Evolutionary conservation across 176 grass and related monocot species (phyloP).

Genomic region (sorghum (Sorghum bicolor)): DNA sequence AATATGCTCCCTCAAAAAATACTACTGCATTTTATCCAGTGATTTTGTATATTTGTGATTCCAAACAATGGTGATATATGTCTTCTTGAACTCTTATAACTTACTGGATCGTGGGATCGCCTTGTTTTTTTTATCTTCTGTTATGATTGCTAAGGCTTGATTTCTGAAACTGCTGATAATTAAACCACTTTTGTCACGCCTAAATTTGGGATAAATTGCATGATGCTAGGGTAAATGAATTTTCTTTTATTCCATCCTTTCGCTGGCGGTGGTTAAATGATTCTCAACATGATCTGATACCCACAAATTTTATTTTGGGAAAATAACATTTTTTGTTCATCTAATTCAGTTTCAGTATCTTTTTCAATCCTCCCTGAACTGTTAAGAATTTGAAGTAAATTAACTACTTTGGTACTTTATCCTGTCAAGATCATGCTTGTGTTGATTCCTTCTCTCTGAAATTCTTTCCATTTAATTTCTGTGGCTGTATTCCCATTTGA

Average conservation of each 20-base stretch:
- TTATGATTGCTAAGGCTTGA: background rate
- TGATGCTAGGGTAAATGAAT: background rate
- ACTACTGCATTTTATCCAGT: background rate
- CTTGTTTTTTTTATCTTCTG: background rate
- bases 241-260: background rate
- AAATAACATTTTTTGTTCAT: background rate
- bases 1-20: background rate
- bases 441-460: background rate
- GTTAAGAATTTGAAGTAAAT: conserved; percentile 1
- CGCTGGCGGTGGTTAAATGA: background rate
- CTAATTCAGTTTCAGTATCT: background rate
- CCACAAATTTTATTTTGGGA: background rate
- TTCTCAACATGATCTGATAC: background rate
- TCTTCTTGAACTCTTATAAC: background rate
- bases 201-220: background rate
- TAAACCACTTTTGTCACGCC: background rate
- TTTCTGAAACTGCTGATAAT: background rate
- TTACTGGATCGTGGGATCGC: background rate
- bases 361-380: background rate
- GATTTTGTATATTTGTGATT: conserved; percentile 8
- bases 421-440: background rate
- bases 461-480: background rate
- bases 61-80: background rate
- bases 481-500: background rate
- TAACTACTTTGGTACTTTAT: conserved; percentile 9